phyloP scores from a whole-genome alignment of 2,329 filamentous ascomycete species.

The Aspergillus transmontanensis region DNA sequence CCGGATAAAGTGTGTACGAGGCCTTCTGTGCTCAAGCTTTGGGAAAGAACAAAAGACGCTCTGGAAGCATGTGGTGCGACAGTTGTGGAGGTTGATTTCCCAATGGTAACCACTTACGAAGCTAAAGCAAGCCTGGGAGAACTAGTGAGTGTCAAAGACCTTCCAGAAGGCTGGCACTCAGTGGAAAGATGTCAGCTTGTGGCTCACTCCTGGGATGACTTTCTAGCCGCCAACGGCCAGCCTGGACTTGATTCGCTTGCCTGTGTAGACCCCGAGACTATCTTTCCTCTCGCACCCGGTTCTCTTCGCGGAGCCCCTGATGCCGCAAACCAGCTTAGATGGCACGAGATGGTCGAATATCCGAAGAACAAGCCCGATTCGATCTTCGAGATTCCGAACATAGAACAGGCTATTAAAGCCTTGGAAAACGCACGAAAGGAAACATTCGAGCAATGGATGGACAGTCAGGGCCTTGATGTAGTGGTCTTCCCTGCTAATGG shows the following conservation, averaged over 20 bases:
- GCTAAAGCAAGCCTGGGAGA: slow-evolving; percentile 35
- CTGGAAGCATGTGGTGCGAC: slow-evolving; percentile 36
- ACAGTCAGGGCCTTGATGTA: slow-evolving; percentile 43
- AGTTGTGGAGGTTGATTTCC: slow-evolving; percentile 37
- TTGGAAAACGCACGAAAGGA: slow-evolving; percentile 54
- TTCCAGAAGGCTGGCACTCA: slow-evolving; percentile 50
- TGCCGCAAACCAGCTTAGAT: slow-evolving; percentile 27
- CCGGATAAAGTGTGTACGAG: slow-evolving; percentile 41
- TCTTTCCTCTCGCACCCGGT: slow-evolving; percentile 39
- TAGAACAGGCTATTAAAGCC: slow-evolving; percentile 45
- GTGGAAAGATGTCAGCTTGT: slow-evolving; percentile 54
- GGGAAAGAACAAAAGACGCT: slow-evolving; percentile 29
- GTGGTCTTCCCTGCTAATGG: slow-evolving; percentile 55
- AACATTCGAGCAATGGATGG: slow-evolving; percentile 57
- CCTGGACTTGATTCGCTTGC: slow-evolving; percentile 40
- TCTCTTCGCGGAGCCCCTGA: slow-evolving; percentile 28
- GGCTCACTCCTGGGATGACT: slow-evolving; percentile 57
- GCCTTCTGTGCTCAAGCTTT: slow-evolving; percentile 41
- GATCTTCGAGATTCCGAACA: slow-evolving; percentile 47
- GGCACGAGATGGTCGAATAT: slow-evolving; percentile 31
- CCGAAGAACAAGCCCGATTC: slow-evolving; percentile 29
- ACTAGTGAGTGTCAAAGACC: slow-evolving; percentile 44
- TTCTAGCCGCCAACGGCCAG: slow-evolving; percentile 49
- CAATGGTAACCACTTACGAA: slow-evolving; percentile 35
- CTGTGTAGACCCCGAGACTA: slow-evolving; percentile 42